These are phyloP conservation scores for Nannochloropsis gaditana DNA, from an alignment of 108 stramenopile genomes.

Conservation along the genomic window DNA sequence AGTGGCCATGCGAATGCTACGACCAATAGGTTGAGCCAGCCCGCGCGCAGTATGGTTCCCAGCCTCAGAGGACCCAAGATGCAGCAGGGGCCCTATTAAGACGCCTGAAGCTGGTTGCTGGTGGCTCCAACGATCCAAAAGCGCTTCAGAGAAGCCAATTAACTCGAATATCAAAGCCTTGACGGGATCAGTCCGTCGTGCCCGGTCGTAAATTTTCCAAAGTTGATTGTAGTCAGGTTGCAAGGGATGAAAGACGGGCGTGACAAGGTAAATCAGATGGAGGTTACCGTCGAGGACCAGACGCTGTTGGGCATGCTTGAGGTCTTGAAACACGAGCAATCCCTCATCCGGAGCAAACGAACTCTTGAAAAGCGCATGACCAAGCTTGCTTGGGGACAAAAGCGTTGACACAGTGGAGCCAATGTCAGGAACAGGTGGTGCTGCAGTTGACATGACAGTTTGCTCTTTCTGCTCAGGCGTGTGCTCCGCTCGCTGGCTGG, in stretches of 20 bases:
- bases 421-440: background rate
- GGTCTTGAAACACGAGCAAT: slow-evolving; percentile 24
- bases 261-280: slow-evolving; percentile 36
- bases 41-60: background rate
- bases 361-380: slow-evolving; percentile 39
- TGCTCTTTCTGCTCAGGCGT: background rate
- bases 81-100: background rate
- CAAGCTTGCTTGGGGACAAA: slow-evolving; percentile 30
- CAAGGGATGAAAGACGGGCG: slow-evolving; percentile 22
- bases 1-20: background rate
- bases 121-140: background rate
- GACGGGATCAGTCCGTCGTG: background rate
- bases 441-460: background rate
- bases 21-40: background rate
- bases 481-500: background rate
- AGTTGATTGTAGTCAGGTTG: background rate
- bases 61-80: background rate
- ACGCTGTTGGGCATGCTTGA: slow-evolving; percentile 27
- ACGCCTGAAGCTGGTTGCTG: background rate
- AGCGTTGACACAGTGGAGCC: background rate
- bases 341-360: slow-evolving; percentile 39
- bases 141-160: background rate
- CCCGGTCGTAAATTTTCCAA: background rate
- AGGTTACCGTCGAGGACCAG: slow-evolving; percentile 27
- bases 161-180: slow-evolving; percentile 15